These are phyloP conservation scores for Coemansia guatemalensis DNA, from an alignment of 192 early-diverging fungal species.

Conservation along the genomic window DNA sequence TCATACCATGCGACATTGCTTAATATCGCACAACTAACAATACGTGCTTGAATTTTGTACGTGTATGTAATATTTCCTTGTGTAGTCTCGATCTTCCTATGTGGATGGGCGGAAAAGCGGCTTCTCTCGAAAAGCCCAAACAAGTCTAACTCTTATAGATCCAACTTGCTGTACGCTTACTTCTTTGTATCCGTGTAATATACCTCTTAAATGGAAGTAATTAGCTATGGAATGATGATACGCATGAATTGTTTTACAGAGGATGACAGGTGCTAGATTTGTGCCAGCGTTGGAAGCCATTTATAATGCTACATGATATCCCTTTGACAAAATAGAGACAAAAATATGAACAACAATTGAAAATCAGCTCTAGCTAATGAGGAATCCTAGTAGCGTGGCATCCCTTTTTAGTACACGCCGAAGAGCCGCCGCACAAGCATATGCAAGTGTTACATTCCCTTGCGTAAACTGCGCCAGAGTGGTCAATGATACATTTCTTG, in stretches of 20 bases:
- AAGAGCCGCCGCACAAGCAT: conserved; percentile 22
- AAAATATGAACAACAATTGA: too few species aligned
- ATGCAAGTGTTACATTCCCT: conserved; percentile 23
- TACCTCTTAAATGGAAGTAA: too few species aligned
- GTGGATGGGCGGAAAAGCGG: conserved; percentile 42
- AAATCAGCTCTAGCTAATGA: not conserved
- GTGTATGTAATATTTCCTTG: not conserved
- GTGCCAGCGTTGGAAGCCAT: too few species aligned
- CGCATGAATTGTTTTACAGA: too few species aligned
- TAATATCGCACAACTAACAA: too few species aligned
- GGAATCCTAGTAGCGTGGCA: conserved; percentile 1
- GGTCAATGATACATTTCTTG: conserved; percentile 12
- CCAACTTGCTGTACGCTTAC: too few species aligned
- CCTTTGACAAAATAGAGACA: too few species aligned
- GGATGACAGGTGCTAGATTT: too few species aligned
- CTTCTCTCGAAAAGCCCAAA: conserved; percentile 24
- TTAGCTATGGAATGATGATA: too few species aligned
- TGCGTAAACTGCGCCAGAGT: conserved; percentile 19
- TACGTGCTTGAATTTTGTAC: not conserved
- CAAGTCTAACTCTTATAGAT: conserved; percentile 18
- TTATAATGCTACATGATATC: too few species aligned
- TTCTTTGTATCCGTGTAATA: too few species aligned
- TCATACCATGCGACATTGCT: too few species aligned
- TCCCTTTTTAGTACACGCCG: conserved; percentile 23
- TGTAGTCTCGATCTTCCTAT: conserved; percentile 47